Evolutionary conservation across 108 stramenopile species (phyloP).

Genomic region (Epithemia pelagica): DNA sequence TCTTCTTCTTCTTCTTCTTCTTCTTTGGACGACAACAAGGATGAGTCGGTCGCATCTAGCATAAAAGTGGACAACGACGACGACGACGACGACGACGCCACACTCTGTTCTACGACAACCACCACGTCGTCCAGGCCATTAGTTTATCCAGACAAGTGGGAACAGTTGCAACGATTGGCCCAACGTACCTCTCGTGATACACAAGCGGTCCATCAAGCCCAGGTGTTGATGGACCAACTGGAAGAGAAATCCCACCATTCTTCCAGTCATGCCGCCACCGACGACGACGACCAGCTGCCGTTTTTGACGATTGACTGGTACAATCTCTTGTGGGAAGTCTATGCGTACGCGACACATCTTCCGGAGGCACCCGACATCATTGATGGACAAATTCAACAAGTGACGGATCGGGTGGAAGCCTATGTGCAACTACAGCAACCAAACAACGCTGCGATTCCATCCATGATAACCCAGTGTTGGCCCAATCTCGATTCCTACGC

Average conservation of each 20-base stretch:
- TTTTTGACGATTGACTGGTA: slow-evolving; percentile 17
- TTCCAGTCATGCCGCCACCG: slow-evolving; percentile 14
- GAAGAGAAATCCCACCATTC: slow-evolving; percentile 4
- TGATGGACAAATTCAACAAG: slow-evolving; percentile 22
- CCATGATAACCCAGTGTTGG: too few relatives aligned
- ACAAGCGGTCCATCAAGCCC: slow-evolving; percentile 15
- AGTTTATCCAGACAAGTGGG: neutral
- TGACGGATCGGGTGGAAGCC: slow-evolving; percentile 8
- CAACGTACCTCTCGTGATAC: neutral
- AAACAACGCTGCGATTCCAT: neutral
- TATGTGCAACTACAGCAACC: slow-evolving; percentile 2
- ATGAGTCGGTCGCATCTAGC: too few relatives aligned
- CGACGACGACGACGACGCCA: too few relatives aligned
- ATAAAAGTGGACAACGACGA: too few relatives aligned
- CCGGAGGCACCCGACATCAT: slow-evolving; percentile 23
- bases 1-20: too few relatives aligned
- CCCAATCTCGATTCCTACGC: slow-evolving; percentile 30
- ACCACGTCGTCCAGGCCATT: too few relatives aligned
- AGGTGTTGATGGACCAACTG: slow-evolving; percentile 38
- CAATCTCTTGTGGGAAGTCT: slow-evolving; percentile 30
- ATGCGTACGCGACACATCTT: slow-evolving; percentile 29
- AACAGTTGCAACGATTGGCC: neutral
- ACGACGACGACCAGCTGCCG: slow-evolving; percentile 21
- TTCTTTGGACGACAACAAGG: too few relatives aligned
- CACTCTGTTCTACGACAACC: too few relatives aligned